phyloP scores from a whole-genome alignment of 2,329 filamentous ascomycete species.

The Xylariaceae sp. region DNA sequence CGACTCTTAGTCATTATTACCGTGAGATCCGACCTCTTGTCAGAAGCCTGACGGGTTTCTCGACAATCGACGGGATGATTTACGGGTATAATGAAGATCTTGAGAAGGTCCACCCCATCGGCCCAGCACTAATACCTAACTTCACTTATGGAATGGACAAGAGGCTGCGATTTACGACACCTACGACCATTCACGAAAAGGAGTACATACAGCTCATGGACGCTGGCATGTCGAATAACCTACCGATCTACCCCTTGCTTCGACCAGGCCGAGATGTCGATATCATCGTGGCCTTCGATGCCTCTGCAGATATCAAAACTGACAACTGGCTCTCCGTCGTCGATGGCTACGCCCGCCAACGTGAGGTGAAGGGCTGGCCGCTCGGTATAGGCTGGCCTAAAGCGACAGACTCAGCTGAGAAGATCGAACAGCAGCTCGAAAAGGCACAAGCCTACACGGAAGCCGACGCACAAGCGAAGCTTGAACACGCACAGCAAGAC shows the following conservation, averaged over 20 bases:
- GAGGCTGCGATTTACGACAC: slow-evolving; percentile 75
- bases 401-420: slow-evolving; percentile 59
- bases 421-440: slow-evolving; percentile 69
- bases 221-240: slow-evolving; percentile 97
- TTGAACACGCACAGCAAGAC: slow-evolving; percentile 62
- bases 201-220: slow-evolving; percentile 89
- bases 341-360: slow-evolving; percentile 89
- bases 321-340: slow-evolving; percentile 97
- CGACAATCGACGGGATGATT: slow-evolving; percentile 80
- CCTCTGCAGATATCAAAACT: slow-evolving; percentile 87
- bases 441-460: slow-evolving; percentile 67
- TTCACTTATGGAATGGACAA: slow-evolving; percentile 83
- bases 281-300: slow-evolving; percentile 90
- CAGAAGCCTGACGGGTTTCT: slow-evolving; percentile 74
- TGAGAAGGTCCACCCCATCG: slow-evolving; percentile 91
- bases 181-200: slow-evolving; percentile 73
- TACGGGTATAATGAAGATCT: slow-evolving; percentile 82
- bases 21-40: slow-evolving; percentile 87
- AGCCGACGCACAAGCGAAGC: slow-evolving; percentile 66
- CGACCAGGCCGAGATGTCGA: slow-evolving; percentile 88
- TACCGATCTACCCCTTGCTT: slow-evolving; percentile 93
- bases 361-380: slow-evolving; percentile 93
- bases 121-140: slow-evolving; percentile 90
- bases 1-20: slow-evolving; percentile 94
- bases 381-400: slow-evolving; percentile 93